phyloP scores from a whole-genome alignment of 768 basidiomycete species.

The Suillus weaverae region DNA sequence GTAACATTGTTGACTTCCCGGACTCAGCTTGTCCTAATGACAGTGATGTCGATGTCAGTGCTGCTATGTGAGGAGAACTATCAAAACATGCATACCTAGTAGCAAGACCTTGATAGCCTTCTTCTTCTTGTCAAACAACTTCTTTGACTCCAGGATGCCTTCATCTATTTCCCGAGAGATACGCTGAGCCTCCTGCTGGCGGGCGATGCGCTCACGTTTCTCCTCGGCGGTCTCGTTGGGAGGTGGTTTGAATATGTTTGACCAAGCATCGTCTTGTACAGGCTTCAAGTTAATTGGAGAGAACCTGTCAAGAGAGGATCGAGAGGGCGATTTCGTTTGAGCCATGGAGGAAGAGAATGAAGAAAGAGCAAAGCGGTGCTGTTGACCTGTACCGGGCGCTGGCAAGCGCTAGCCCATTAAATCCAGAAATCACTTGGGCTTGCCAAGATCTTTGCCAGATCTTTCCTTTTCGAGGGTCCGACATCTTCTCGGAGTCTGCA shows the following conservation, averaged over 20 bases:
- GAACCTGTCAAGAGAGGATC: background rate
- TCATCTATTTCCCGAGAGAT: conserved; percentile 32
- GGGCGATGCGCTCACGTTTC: conserved; percentile 8
- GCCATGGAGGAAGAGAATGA: background rate
- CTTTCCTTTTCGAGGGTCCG: background rate
- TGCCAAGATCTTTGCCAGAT: conserved; percentile 2
- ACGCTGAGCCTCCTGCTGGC: conserved; percentile 24
- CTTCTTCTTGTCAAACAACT: conserved; percentile 24
- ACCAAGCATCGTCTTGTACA: conserved; percentile 23
- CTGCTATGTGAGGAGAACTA: fast-evolving
- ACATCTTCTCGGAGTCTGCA: background rate
- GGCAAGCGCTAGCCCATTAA: conserved; percentile 4
- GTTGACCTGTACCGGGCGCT: background rate
- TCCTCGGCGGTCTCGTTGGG: conserved; percentile 13
- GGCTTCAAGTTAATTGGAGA: background rate
- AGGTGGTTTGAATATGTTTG: conserved; percentile 22
- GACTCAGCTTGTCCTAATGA: conserved; percentile 31
- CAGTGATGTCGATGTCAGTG: background rate
- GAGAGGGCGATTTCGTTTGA: background rate
- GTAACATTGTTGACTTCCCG: conserved; percentile 32
- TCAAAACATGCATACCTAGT: conserved; percentile 16
- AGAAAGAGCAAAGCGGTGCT: background rate
- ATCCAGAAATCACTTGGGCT: background rate
- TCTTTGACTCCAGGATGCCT: conserved; percentile 25
- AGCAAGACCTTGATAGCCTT: conserved; percentile 29